Evolutionary conservation across 176 grass and related monocot genomes (phyloP).

Genomic region (Carex scoparia): DNA sequence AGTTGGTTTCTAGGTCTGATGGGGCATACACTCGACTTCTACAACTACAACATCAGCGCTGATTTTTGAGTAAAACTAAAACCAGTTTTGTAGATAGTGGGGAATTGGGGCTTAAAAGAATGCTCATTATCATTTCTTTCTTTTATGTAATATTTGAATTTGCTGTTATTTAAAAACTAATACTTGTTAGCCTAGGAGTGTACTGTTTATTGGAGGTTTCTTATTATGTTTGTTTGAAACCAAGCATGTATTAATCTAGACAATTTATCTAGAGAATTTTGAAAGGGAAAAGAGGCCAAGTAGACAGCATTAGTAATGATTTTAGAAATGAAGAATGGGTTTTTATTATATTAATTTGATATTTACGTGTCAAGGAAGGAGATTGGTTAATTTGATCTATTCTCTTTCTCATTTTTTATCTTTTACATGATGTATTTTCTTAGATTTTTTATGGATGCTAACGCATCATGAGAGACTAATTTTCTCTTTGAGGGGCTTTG

Average conservation of each 20-base stretch:
- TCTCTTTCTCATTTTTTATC: too few species aligned
- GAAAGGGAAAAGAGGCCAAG: not conserved
- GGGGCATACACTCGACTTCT: slow-evolving; percentile 65
- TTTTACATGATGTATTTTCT: too few species aligned
- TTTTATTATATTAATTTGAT: not conserved
- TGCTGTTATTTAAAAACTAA: not conserved
- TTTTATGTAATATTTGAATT: not conserved
- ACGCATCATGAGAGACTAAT: too few species aligned
- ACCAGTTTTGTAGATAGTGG: slow-evolving; percentile 44
- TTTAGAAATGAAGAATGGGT: not conserved
- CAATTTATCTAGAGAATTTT: not conserved
- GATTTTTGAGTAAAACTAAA: slow-evolving; percentile 7
- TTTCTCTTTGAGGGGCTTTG: too few species aligned
- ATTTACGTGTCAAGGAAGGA: too few species aligned
- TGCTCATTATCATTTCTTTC: too few species aligned
- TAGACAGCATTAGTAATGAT: not conserved
- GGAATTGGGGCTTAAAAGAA: not conserved
- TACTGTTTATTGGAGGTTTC: not conserved
- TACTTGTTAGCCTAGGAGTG: not conserved
- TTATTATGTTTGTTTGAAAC: not conserved
- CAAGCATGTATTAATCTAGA: not conserved
- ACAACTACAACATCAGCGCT: slow-evolving; percentile 62
- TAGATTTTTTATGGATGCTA: too few species aligned
- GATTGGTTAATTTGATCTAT: too few species aligned
- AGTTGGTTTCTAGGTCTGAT: slow-evolving; percentile 47